A percentile compares a stretch with the other conserved stretches of the same genome.
These are phyloP conservation scores for Xylariaceae sp. DNA, from an alignment of 2,329 filamentous ascomycete genomes.

Conservation along the genomic window DNA sequence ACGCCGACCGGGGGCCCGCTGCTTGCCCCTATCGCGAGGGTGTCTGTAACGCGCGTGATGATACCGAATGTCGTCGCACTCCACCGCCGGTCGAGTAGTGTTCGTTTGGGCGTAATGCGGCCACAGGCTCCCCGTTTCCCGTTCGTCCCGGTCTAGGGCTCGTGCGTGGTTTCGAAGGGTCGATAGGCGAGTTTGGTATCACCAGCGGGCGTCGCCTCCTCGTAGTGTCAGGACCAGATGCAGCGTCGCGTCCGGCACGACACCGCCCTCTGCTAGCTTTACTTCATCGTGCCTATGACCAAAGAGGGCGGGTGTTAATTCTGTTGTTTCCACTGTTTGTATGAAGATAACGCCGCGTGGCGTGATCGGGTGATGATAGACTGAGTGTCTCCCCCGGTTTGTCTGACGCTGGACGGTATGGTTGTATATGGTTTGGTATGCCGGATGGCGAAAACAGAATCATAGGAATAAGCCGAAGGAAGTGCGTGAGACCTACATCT, in stretches of 20 bases:
- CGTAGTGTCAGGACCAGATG: slow-evolving; percentile 93
- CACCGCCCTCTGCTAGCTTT: slow-evolving; percentile 81
- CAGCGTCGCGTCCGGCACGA: slow-evolving; percentile 87
- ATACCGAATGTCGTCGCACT: not conserved
- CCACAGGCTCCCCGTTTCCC: not conserved
- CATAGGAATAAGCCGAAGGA: not conserved
- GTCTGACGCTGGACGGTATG: not conserved
- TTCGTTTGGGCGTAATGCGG: not conserved
- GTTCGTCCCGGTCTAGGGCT: not conserved
- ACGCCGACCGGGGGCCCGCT: not conserved
- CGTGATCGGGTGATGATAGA: not conserved
- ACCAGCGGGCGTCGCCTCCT: slow-evolving; percentile 52
- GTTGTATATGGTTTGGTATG: not conserved
- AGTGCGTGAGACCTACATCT: slow-evolving; percentile 64
- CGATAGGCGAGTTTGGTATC: slow-evolving; percentile 8
- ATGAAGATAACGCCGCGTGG: not conserved
- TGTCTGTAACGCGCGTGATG: not conserved
- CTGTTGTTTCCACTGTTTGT: not conserved
- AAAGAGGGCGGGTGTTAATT: slow-evolving; percentile 1
- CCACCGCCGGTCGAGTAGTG: not conserved
- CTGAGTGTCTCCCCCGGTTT: too few relatives aligned
- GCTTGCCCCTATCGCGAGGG: not conserved
- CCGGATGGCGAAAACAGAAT: too few relatives aligned
- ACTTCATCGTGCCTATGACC: slow-evolving; percentile 84
- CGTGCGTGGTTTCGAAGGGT: not conserved